Evolutionary conservation across 108 stramenopile species (phyloP), one percentile per base, ranked within the genome.

Genomic region (Discostella stelligeroides): DNA sequence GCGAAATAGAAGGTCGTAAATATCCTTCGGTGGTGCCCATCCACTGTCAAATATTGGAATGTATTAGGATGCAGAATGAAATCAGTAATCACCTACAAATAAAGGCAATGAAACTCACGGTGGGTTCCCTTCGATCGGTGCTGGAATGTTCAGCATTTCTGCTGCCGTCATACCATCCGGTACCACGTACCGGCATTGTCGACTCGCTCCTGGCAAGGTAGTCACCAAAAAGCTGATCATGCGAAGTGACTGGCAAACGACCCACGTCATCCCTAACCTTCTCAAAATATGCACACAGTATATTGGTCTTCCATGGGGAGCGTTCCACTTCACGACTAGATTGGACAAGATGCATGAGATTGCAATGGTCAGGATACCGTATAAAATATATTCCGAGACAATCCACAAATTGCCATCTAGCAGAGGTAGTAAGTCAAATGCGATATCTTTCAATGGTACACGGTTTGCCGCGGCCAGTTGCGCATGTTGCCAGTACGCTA

Each of bases 131-230:
- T 43, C 40, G 5, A 59, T 25, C 28, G 42, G 65, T 7, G 63
- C 58, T 0, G 65, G 66, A 3, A 43, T 58, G 8, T 23, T 43
- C 7, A 75, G 1, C 55, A 67, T 66, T 15, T 66, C 65, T 38
- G 30, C 54, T 14, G 23, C 7, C 17, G 69, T 77, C 76, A 77
- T 60, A 24, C 68, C 69, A 11, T 77, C 76, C 2, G 76, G 69
- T 17, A 71, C 34, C 13, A 40, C 30, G 64, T 77, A 77, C 46
- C 67, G 60, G 53, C 76, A 77, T 48, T 77, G 76, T 24, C 70
- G 54, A 38, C 53, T 56, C 0, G 76, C 49, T n/a, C 76, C 76
- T 0, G 76, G 76, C 4, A 77, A 40, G 1, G 70, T 71, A n/a
- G 76, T 77, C 3, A 65, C 42, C 42, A 71, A 24, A 25, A 77